Base-by-base conservation (phyloP, 2,329 filamentous ascomycete species). In the Xylaria sp. region DNA sequence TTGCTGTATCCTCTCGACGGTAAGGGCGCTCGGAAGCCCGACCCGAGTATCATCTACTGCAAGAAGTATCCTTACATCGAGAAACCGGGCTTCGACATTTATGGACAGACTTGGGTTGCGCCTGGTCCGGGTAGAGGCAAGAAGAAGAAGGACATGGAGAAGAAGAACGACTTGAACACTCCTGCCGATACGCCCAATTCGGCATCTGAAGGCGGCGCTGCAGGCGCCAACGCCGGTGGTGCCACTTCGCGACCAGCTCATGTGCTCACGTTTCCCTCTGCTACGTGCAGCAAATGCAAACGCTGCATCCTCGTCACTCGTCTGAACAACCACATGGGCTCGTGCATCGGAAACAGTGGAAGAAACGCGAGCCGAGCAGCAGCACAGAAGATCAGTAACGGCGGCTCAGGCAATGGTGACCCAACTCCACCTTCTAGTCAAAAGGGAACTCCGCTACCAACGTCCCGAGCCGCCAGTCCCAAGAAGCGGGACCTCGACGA, bases 71-170 rank as follows among this genome's bases (percentile, higher is more conserved):
- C 89, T 0, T 92, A 88, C 78, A 89, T 91, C 62, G 84, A 90
- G 66, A 87, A 89, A 71, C 80, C 85, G 1, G 88, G 88, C 61
- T 89, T 86, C 75, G 89, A 93, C 73, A 90, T 92, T 65, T 92
- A 92, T 73, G 89, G 88, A 54, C 90, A 92, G 74, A 90, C 88
- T 34, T 92, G 90, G 82, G 86, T 90, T 11, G 86, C 85, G 16
- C 87, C 88, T 19, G 83, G 83, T 0, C 85, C 86, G 19, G 85
- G 85, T 11, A 82, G 88, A 61, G 89, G 88, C 61, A 90, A 89
- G 77, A 90, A 89, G 78, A 91, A 88, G 81, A 91, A 90, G 79
- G 88, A 87, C 72, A 85, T 86, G 77, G 83, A 86, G 72, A 85
- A 83, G 77, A 84, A 79, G 74, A 70, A 73, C 52, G 73, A 74